A percentile compares a stretch with the other conserved stretches of the same genome.
phyloP scores from a whole-genome alignment of 495 filamentous ascomycete species.

The Daldinia concentrica region DNA sequence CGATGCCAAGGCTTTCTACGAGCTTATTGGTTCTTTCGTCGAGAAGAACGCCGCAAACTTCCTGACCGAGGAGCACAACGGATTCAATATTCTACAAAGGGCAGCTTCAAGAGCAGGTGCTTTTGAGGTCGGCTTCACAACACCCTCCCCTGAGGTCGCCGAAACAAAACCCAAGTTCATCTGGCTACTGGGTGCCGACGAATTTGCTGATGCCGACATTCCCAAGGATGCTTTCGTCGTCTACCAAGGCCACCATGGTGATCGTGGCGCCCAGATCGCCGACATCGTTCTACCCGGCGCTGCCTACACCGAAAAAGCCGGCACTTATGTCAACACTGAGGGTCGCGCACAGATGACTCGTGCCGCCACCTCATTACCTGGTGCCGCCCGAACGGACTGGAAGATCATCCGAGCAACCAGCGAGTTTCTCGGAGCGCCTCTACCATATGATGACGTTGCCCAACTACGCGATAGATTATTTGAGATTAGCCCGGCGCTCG shows the following conservation, averaged over 20 bases:
- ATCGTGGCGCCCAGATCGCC: constrained; percentile 88
- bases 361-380: constrained; percentile 82
- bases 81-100: constrained; percentile 94
- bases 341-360: constrained; percentile 93
- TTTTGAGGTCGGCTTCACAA: constrained; percentile 93
- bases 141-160: constrained; percentile 79
- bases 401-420: constrained; percentile 93
- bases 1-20: constrained; percentile 92
- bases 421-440: constrained; percentile 86
- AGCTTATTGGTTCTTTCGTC: constrained; percentile 85
- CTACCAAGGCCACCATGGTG: constrained; percentile 98
- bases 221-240: constrained; percentile 95
- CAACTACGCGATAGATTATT: constrained; percentile 90
- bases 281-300: constrained; percentile 94
- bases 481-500: constrained; percentile 88
- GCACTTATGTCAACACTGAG: constrained; percentile 96
- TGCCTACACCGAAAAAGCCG: constrained; percentile 97
- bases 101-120: constrained; percentile 90
- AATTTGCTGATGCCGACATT: constrained; percentile 79
- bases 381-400: constrained; percentile 94
- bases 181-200: constrained; percentile 96
- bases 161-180: constrained; percentile 89
- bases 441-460: constrained; percentile 93
- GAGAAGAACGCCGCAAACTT: constrained; percentile 92
- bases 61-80: constrained; percentile 90